Base-by-base conservation (phyloP, 2,329 filamentous ascomycete genomes). In the Hypoxylon sp. region DNA sequence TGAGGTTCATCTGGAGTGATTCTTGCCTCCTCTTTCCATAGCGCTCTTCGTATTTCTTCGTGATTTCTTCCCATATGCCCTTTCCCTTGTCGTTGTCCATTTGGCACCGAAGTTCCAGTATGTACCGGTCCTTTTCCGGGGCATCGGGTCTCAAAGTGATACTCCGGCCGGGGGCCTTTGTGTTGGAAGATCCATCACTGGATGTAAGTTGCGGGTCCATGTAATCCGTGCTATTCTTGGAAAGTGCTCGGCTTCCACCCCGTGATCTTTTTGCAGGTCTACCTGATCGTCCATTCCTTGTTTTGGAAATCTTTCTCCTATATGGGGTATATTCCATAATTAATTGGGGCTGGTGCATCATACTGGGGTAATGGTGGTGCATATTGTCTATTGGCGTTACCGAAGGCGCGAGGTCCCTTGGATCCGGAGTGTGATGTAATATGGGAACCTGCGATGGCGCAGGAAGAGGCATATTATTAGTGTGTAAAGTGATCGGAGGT, bases 41-140 rank as follows among this genome's bases (percentile, higher is more conserved):
- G 5, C 78, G 79, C 13, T 78, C 77, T 66, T 81, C 74, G 66
- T 81, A 88, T 62, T 84, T 81, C 4, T 74, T 75, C 53, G 82
- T 80, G 63, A 89, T 87, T 42, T 81, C 79, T 24, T 86, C 82
- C 87, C 87, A 89, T 86, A 88, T 88, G 35, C 86, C 85, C 69
- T 86, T 86, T 15, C 87, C 86, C 71, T 85, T 86, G 56, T 82
- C 80, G 19, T 81, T 73, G 15, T 81, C 77, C 70, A 83, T 81
- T 24, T 81, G 74, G 74, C 82, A 82, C 11, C 85, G 80, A n/a
- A 85, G 80, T 27, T 84, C 78, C 53, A 87, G 84, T 32, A 89
- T 81, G 56, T 78, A 85, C 21, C 79, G 80, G 65, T 86, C 83
- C 35, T 86, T 82, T 1, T 82, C 80, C 1, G 84, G 83, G 27